These are phyloP conservation scores for Nothophytophthora sp. DNA, from an alignment of 352 stramenopile genomes.

Conservation along the genomic window DNA sequence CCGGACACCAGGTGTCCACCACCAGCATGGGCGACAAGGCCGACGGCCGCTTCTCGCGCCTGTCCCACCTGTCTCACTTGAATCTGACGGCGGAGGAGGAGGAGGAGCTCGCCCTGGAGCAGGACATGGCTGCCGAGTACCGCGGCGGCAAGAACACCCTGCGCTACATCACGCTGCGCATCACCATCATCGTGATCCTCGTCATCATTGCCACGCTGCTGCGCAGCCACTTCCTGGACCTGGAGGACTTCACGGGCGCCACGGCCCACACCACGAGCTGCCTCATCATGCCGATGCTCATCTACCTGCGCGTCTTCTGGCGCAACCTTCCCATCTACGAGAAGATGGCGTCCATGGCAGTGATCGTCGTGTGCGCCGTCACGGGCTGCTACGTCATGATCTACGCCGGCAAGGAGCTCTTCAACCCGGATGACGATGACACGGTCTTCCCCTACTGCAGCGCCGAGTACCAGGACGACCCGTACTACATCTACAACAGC, in stretches of 20 bases:
- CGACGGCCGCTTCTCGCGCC: conserved; percentile 11
- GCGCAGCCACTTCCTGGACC: conserved; percentile 55
- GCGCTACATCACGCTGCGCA: conserved; percentile 48
- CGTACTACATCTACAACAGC: conserved; percentile 47
- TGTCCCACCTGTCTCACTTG: conserved; percentile 29
- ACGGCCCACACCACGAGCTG: conserved; percentile 55
- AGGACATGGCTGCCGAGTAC: conserved; percentile 34
- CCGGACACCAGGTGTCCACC: conserved; percentile 14
- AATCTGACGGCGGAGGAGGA: conserved; percentile 32
- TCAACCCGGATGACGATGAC: conserved; percentile 38
- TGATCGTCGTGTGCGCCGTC: conserved; percentile 43
- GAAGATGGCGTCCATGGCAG: conserved; percentile 37
- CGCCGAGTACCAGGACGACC: conserved; percentile 37
- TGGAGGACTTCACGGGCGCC: conserved; percentile 57
- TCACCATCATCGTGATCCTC: conserved; percentile 39
- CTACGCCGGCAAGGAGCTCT: conserved; percentile 52
- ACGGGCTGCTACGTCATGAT: conserved; percentile 57
- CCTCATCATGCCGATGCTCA: conserved; percentile 50
- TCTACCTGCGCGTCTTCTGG: conserved; percentile 56
- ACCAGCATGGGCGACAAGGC: conserved; percentile 23
- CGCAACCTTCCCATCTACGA: conserved; percentile 39
- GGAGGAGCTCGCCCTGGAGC: conserved; percentile 37
- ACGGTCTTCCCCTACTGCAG: conserved; percentile 63
- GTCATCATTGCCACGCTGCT: conserved; percentile 40
- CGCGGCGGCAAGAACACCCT: conserved; percentile 31